These are phyloP conservation scores for Brasilioporus rufonigricans DNA, from an alignment of 768 basidiomycete species.

Conservation along the genomic window DNA sequence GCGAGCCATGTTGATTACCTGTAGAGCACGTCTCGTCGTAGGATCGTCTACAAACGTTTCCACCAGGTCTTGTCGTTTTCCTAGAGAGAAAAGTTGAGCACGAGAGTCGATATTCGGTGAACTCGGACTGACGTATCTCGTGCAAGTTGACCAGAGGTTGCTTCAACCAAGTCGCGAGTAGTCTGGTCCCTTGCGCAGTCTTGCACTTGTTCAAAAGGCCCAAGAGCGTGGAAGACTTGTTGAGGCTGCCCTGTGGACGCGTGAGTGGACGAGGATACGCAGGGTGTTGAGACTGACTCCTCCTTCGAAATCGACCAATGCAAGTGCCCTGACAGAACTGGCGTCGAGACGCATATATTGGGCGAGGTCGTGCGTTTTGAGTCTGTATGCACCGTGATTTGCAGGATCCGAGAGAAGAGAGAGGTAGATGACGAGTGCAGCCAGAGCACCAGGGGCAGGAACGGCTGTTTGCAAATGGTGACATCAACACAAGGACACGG, in stretches of 20 bases:
- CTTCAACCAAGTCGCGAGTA: conserved; percentile 91
- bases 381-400: conserved; percentile 76
- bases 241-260: conserved; percentile 47
- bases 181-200: conserved; percentile 87
- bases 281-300: conserved; percentile 15
- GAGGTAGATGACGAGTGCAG: conserved; percentile 82
- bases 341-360: conserved; percentile 97
- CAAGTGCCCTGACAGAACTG: conserved; percentile 87
- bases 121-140: conserved; percentile 69
- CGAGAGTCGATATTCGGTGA: neutral
- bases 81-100: conserved; percentile 37
- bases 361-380: conserved; percentile 85
- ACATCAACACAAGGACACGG: neutral
- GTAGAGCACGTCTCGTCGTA: conserved; percentile 65
- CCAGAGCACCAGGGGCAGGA: conserved; percentile 72
- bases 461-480: conserved; percentile 47
- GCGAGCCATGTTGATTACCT: conserved; percentile 44
- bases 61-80: conserved; percentile 83
- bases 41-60: conserved; percentile 82
- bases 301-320: conserved; percentile 72
- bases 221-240: conserved; percentile 83
- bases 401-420: conserved; percentile 72
- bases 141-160: conserved; percentile 94
- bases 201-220: conserved; percentile 94
- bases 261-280: neutral